Percentiles rank a stretch among this genome's conserved stretches.
Evolutionary conservation across 225 moss, liverwort and hornwort genomes (phyloP).

Genomic region (Thuidium tamariscinum): DNA sequence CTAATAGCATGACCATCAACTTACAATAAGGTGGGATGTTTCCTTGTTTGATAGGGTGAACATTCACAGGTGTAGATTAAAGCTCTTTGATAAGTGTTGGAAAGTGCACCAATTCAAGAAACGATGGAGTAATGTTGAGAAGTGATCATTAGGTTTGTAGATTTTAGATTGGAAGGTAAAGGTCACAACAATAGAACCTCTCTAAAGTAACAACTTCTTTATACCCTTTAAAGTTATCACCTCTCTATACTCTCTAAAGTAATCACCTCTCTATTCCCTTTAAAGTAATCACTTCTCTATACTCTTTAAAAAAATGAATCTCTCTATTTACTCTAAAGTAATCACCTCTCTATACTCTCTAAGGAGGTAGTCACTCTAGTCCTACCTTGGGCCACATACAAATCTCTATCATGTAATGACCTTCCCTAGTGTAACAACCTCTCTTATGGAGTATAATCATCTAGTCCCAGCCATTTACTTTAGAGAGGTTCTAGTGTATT

Average conservation of each 20-base stretch:
- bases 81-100: neutral
- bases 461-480: neutral
- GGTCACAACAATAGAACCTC: neutral
- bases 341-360: too few species aligned
- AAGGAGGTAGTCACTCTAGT: too few species aligned
- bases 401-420: too few species aligned
- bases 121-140: neutral
- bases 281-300: too few species aligned
- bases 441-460: neutral
- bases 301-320: too few species aligned
- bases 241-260: too few species aligned
- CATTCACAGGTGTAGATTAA: conserved; percentile 2
- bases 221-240: too few species aligned
- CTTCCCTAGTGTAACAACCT: neutral
- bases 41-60: neutral
- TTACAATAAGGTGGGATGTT: neutral
- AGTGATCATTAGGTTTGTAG: neutral
- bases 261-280: too few species aligned
- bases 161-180: neutral
- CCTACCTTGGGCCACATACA: accelerated
- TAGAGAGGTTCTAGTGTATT: neutral
- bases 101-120: neutral
- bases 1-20: neutral
- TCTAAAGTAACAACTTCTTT: neutral
- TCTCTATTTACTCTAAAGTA: too few species aligned